phyloP scores from a whole-genome alignment of 2,329 filamentous ascomycete genomes.

The Septoria linicola region DNA sequence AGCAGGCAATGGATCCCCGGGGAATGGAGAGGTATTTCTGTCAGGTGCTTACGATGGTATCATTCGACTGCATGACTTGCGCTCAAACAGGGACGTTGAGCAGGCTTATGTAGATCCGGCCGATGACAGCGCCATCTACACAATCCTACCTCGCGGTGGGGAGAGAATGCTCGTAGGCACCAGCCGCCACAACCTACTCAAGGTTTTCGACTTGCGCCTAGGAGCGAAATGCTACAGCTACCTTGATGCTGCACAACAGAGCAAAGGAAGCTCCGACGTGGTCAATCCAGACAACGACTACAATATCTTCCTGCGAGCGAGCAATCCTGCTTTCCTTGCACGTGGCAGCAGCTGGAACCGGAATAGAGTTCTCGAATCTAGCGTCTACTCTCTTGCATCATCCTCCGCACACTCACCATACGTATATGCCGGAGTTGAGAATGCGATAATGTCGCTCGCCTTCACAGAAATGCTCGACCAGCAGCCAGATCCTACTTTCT shows the following conservation, averaged over 20 bases:
- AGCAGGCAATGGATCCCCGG: conserved; percentile 25
- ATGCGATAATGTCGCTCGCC: conserved; percentile 45
- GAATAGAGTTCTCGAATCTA: conserved; percentile 37
- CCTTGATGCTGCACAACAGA: conserved; percentile 26
- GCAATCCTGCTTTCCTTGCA: conserved; percentile 25
- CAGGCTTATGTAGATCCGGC: conserved; percentile 54
- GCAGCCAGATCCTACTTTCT: conserved; percentile 45
- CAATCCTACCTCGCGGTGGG: conserved; percentile 56
- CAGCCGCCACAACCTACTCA: conserved; percentile 58
- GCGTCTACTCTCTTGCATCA: conserved; percentile 51
- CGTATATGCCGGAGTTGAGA: conserved; percentile 52
- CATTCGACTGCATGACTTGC: conserved; percentile 60
- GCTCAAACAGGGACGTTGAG: conserved; percentile 51
- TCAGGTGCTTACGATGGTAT: conserved; percentile 61
- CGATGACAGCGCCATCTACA: conserved; percentile 60
- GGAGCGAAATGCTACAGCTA: conserved; percentile 36
- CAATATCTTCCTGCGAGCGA: conserved; percentile 49
- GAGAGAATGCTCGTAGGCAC: conserved; percentile 59
- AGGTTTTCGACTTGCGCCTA: conserved; percentile 62
- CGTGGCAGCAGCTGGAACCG: conserved; percentile 29
- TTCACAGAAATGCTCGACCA: conserved; percentile 46
- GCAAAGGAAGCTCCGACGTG: not conserved
- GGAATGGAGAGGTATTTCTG: conserved; percentile 55
- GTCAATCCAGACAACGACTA: conserved; percentile 33
- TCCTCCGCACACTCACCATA: conserved; percentile 46